Evolutionary conservation across 345 rosid genomes (phyloP).

Genomic region (Eucalyptus guilfoylei): DNA sequence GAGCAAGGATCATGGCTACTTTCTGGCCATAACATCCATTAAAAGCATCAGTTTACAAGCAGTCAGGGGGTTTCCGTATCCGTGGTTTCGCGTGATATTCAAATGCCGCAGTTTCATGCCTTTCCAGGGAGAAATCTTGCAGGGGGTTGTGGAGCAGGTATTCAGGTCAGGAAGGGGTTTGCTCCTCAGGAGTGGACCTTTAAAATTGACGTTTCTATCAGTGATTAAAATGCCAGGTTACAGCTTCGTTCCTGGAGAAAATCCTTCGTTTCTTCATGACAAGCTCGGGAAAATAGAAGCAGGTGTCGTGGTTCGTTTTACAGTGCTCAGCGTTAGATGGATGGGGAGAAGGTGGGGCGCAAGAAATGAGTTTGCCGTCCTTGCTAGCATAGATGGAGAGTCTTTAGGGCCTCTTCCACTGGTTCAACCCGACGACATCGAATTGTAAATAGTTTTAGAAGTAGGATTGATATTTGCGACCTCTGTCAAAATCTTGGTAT

Average conservation of each 20-base stretch:
- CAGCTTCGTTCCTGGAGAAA: slow-evolving; percentile 48
- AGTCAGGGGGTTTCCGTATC: slow-evolving; percentile 57
- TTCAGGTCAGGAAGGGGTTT: slow-evolving; percentile 52
- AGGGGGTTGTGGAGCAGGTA: slow-evolving; percentile 59
- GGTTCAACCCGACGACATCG: background rate
- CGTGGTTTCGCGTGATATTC: slow-evolving; percentile 57
- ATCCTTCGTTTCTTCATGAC: slow-evolving; percentile 51
- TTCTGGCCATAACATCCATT: slow-evolving; percentile 41
- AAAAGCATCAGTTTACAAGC: slow-evolving; percentile 58
- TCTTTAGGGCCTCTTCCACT: background rate
- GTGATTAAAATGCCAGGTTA: slow-evolving; percentile 48
- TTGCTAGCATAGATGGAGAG: background rate
- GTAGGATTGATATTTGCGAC: background rate
- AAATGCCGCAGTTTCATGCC: slow-evolving; percentile 68
- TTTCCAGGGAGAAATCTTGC: slow-evolving; percentile 61
- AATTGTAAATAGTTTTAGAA: background rate
- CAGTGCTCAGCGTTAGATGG: slow-evolving; percentile 68
- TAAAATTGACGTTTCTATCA: slow-evolving; percentile 46
- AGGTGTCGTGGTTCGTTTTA: slow-evolving; percentile 31
- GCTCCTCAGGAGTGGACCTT: slow-evolving; percentile 64
- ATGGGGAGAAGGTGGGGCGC: slow-evolving; percentile 41
- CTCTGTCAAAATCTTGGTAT: background rate
- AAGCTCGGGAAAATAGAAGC: slow-evolving; percentile 46
- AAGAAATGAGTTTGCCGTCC: background rate
- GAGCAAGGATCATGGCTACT: slow-evolving; percentile 68